Evolutionary conservation across 108 stramenopile species (phyloP).

Genomic region (Skeletonema potamos): DNA sequence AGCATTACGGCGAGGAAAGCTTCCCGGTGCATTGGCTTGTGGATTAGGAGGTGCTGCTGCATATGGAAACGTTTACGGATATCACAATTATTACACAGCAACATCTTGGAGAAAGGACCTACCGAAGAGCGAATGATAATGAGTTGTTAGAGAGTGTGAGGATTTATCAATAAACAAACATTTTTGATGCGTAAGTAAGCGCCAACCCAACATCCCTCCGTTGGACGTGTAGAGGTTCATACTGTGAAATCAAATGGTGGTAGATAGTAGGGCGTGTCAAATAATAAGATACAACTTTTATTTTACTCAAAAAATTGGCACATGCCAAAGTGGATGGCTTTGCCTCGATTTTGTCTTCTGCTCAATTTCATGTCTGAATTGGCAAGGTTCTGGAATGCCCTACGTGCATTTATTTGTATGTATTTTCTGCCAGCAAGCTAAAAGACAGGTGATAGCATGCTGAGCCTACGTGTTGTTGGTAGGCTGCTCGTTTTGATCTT

Average conservation of each 20-base stretch:
- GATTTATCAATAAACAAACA: too few relatives aligned
- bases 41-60: conserved; percentile 34
- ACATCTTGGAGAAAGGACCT: conserved; percentile 18
- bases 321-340: background rate
- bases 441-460: background rate
- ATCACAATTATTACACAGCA: conserved; percentile 24
- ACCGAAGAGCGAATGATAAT: conserved; percentile 6
- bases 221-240: too few relatives aligned
- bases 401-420: conserved; percentile 1
- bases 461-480: background rate
- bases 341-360: background rate
- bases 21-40: conserved; percentile 30
- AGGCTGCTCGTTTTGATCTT: background rate
- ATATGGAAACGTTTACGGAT: conserved; percentile 48
- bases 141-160: too few relatives aligned
- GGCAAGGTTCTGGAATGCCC: background rate
- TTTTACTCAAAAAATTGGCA: conserved; percentile 3
- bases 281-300: conserved; percentile 1
- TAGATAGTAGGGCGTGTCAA: background rate
- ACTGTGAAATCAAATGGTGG: too few relatives aligned
- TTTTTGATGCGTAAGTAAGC: too few relatives aligned
- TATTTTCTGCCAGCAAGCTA: background rate
- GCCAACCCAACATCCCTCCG: too few relatives aligned
- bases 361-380: background rate
- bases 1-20: conserved; percentile 37